Base-by-base conservation (phyloP, 1,284 basidiomycete genomes). In the Schizophyllum amplum region DNA sequence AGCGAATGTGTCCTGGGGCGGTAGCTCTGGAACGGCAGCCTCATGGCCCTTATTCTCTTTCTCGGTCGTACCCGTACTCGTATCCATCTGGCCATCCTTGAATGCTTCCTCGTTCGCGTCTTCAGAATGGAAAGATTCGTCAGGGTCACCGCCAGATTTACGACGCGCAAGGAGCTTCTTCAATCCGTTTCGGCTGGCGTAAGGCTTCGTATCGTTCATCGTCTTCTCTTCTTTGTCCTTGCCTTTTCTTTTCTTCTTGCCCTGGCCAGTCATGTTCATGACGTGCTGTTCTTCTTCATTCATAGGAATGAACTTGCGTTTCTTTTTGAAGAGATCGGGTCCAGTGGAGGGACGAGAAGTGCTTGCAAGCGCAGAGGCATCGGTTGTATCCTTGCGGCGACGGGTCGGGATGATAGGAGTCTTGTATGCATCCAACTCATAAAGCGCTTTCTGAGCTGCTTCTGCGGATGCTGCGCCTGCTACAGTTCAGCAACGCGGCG, bases 351-450 rank as follows among this genome's bases (percentile, higher is more conserved):
- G 71, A 11, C 67, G 64, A 27, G 68, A 61, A 50, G 64, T 60
- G 25, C 64, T 62, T 9, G 65, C 62, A 17, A 42, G 33, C 48
- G 66, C 64, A 20, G 60, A 52, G 23, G 61, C 52, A 47, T 68
- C 60, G 22, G 61, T 57, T 60, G 69, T 68, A 26, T 69, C 67
- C 49, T 70, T 78, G 56, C 82, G 82, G 56, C 88, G 72, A 20
- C 85, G 81, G 47, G 84, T 83, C 4, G 87, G 86, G 6, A 89
- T 64, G 51, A 90, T 75, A 6, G 87, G 87, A 1, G 85, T 90
- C 70, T 83, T 86, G 72, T 89, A 90, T 46, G 84, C 76, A 61
- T 90, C 87, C 47, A 89, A 70, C 61, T 86, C 83, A 53, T 83
- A 80, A 4, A 89, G 74, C 21, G 82, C 82, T 60, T 79, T 77